Evolutionary conservation across 2,329 filamentous ascomycete species (phyloP).

Genomic region (Ophiostoma fasciatum): DNA sequence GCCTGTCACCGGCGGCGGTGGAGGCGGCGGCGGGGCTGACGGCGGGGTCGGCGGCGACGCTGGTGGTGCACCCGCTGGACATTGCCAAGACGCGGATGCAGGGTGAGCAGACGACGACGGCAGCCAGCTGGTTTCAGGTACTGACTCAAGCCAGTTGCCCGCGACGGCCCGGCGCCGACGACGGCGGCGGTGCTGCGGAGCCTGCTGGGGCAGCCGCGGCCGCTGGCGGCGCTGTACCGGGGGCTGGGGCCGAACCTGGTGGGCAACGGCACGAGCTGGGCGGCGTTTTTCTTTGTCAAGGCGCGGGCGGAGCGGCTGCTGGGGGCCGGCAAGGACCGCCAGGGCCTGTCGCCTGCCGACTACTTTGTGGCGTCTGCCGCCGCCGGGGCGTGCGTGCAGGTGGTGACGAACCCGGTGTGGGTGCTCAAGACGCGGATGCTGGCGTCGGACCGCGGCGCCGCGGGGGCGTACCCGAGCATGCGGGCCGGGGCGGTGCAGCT

Average conservation of each 20-base stretch:
- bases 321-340: constrained; percentile 14
- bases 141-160: too few species aligned
- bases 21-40: constrained; percentile 84
- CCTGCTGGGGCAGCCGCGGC: constrained; percentile 33
- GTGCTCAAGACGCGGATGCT: constrained; percentile 97
- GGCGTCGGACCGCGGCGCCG: constrained; percentile 58
- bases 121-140: too few species aligned
- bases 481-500: constrained; percentile 54
- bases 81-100: constrained; percentile 94
- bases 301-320: constrained; percentile 35
- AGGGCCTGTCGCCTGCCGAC: constrained; percentile 43
- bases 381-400: constrained; percentile 58
- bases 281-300: constrained; percentile 76
- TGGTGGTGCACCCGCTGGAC: constrained; percentile 83
- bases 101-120: constrained; percentile 46
- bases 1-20: constrained; percentile 60
- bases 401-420: constrained; percentile 91
- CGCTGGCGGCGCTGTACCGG: constrained; percentile 63
- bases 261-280: constrained; percentile 84
- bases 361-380: constrained; percentile 68
- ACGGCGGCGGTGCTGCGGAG: constrained; percentile 38
- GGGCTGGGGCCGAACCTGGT: constrained; percentile 81
- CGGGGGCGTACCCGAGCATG: constrained; percentile 72
- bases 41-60: constrained; percentile 72
- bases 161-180: constrained; percentile 25